Evolutionary conservation across 768 basidiomycete species (phyloP).

Genomic region (Lactarius psammicola): DNA sequence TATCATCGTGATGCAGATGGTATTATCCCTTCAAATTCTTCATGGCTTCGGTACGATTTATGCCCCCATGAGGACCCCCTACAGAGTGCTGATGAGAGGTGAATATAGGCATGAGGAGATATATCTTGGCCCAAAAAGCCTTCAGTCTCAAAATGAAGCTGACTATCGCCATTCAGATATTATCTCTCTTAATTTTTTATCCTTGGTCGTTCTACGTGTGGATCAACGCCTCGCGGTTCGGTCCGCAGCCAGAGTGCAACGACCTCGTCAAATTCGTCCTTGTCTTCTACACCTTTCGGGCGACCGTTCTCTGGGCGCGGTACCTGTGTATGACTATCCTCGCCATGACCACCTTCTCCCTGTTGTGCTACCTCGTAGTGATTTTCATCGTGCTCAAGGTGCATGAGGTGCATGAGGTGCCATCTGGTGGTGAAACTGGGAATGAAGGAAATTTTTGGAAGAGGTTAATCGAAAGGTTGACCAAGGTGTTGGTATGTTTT

Average conservation of each 20-base stretch:
- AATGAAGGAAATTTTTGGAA: neutral
- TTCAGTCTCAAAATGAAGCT: neutral
- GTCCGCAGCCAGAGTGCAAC: constrained; percentile 4
- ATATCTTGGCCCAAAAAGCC: neutral
- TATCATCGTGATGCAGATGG: neutral
- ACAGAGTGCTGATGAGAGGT: neutral
- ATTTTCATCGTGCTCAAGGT: neutral
- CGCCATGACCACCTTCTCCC: neutral
- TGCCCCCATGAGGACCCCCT: neutral
- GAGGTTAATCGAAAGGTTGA: neutral
- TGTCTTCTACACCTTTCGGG: neutral
- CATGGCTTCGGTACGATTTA: neutral
- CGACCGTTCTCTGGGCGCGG: neutral
- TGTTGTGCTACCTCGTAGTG: neutral
- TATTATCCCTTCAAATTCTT: neutral
- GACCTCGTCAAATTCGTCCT: neutral
- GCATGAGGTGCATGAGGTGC: neutral
- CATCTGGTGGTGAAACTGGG: neutral
- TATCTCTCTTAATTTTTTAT: neutral
- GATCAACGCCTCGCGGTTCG: neutral
- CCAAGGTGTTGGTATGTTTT: too few relatives aligned
- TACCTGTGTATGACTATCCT: neutral
- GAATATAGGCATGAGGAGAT: neutral
- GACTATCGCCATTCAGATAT: neutral
- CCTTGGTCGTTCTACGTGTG: neutral